These are phyloP conservation scores for Gastrolobium villosum DNA, from an alignment of 306 rosid species.

Conservation along the genomic window DNA sequence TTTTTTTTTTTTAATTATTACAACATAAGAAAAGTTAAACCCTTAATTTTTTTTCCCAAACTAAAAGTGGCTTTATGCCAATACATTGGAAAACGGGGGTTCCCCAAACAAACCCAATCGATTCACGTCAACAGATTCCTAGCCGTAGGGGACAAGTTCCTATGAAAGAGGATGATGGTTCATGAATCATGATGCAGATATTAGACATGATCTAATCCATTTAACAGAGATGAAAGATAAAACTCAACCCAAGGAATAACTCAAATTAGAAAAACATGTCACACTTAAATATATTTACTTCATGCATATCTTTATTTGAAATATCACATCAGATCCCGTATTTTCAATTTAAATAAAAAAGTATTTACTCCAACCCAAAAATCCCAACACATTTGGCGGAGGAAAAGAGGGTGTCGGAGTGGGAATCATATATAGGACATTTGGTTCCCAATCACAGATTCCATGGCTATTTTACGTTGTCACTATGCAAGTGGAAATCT, in stretches of 20 bases:
- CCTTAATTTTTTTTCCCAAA: no score
- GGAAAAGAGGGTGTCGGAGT: not conserved
- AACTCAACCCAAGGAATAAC: not conserved
- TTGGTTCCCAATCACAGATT: constrained; percentile 21
- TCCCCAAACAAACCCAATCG: not conserved
- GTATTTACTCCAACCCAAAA: no score
- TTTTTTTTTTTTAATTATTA: no score
- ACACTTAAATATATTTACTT: no score
- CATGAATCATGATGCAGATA: not conserved
- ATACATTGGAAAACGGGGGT: not conserved
- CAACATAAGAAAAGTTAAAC: no score
- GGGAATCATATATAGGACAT: constrained; percentile 22
- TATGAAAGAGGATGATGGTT: not conserved
- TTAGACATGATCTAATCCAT: not conserved
- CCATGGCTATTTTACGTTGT: not conserved
- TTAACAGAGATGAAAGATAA: not conserved
- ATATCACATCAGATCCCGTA: no score
- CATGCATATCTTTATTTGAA: no score
- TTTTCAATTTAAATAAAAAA: no score
- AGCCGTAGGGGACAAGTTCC: not conserved
- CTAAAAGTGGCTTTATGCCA: not conserved
- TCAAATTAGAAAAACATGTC: no score
- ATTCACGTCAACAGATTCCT: not conserved
- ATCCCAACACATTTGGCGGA: no score
- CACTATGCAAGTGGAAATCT: constrained; percentile 36